Evolutionary conservation across 371 early-diverging fungal species (phyloP), one percentile per base, ranked within the genome.

Genomic region (Umbelopsis sp.): DNA sequence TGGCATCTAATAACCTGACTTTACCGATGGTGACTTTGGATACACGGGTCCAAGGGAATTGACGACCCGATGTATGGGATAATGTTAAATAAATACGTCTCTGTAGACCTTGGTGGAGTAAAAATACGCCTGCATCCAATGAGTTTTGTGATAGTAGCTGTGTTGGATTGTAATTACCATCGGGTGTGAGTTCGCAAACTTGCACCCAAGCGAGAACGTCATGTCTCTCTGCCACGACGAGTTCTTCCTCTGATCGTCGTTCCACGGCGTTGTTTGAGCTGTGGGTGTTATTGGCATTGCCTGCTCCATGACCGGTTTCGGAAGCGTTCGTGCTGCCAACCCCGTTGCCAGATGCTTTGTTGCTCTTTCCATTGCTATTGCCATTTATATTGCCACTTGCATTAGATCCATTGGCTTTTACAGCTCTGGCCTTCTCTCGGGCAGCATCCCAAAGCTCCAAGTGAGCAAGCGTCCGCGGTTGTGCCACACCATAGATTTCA

Each of bases 81-180:
- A 96, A 65, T 5, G 87, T 81, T 25, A 95, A 69, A 25, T 82
- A 74, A 32, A 96, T 81, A 2, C 94, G 89, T 10, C 95, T 85
- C 73, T 95, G 96, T 35, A 95, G 70, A 3, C 97, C 97, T 75
- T 96, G 97, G 32, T 91, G 85, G 44, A 95, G 74, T 24, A 87
- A 73, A 72, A 95, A 94, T 4, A 87, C 85, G 4, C 93, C 92
- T 7, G 86, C 74, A 44, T 89, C 89, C 52, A 85, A 69, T 1
- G 81, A 66, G 1, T 78, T 72, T 63, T 79, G 79, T 0, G 91
- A 76, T 20, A 82, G 82, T 0, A 93, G 86, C 10, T 90, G 89
- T 0, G 91, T 93, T 4, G 87, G 86, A 45, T 82, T 83, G 76
- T 94, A 95, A 10, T 89, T 86, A 3, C 96, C 96, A 35, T 87